Conservation (phyloP, 1,284 basidiomycete species). For the Rhodotorula glutinis region DNA sequence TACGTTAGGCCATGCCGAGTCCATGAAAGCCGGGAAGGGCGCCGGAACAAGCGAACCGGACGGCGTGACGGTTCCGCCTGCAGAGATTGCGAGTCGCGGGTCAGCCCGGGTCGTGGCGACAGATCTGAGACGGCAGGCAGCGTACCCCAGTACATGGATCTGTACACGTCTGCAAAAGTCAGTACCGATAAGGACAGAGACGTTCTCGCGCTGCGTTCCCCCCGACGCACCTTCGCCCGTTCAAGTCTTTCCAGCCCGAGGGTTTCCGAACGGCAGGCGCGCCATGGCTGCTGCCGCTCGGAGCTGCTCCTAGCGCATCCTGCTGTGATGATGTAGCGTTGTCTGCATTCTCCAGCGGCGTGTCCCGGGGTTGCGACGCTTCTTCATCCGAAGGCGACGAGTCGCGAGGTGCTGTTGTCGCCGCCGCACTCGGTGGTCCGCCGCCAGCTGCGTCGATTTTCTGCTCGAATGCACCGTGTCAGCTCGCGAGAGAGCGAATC, state of each 20-base stretch:
- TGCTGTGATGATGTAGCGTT: not conserved
- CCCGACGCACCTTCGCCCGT: conserved; percentile 28
- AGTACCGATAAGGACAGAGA: no score
- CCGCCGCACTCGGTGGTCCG: not conserved
- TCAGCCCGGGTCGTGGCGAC: not conserved
- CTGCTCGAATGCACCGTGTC: not conserved
- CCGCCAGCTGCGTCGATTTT: conserved; percentile 22
- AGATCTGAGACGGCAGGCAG: not conserved
- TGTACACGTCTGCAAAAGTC: no score
- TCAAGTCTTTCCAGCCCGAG: conserved; percentile 33
- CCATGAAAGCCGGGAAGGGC: conserved; percentile 46
- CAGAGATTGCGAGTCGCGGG: not conserved
- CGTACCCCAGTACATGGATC: conserved; percentile 39
- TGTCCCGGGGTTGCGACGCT: not conserved
- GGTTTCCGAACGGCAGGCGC: not conserved
- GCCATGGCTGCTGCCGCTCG: not conserved
- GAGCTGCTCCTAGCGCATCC: not conserved
- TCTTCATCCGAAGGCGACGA: not conserved
- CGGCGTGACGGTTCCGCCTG: conserved; percentile 33
- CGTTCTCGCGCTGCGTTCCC: not conserved
- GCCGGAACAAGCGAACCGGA: conserved; percentile 44
- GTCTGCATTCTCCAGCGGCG: not conserved
- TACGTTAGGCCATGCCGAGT: conserved; percentile 43
- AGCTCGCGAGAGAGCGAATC: not conserved
- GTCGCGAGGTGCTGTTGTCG: not conserved